Conservation (phyloP, 306 rosid species). For the Dalbergia cultrata region DNA sequence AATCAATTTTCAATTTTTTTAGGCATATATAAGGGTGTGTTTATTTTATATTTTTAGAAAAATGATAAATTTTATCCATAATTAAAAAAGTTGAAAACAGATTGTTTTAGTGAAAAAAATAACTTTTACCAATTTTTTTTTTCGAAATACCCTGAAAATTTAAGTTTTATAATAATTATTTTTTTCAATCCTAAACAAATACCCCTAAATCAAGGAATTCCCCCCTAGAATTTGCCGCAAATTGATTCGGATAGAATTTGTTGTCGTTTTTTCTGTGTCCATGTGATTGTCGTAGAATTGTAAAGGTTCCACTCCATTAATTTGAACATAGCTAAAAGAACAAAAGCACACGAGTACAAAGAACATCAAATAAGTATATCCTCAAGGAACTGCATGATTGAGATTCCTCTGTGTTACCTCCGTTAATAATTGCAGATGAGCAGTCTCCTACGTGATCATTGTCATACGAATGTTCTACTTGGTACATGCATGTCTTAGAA, state of each 20-base stretch:
- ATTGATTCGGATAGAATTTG: conserved; percentile 9
- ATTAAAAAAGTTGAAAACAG: too few species aligned
- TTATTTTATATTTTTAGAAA: too few species aligned
- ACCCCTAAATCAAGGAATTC: background rate
- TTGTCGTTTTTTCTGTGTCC: conserved; percentile 19
- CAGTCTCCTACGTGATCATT: conserved; percentile 8
- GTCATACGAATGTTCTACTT: conserved; percentile 27
- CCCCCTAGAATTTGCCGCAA: background rate
- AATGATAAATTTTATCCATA: too few species aligned
- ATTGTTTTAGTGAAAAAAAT: too few species aligned
- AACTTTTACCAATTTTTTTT: too few species aligned
- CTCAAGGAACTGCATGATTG: background rate
- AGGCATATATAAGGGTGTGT: too few species aligned
- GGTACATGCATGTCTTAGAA: background rate
- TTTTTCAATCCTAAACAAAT: too few species aligned
- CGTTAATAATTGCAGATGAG: background rate
- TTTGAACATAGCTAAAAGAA: conserved; percentile 17
- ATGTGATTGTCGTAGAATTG: background rate
- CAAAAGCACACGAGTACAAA: conserved; percentile 9
- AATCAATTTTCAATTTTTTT: too few species aligned
- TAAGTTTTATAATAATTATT: too few species aligned
- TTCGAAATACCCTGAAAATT: too few species aligned
- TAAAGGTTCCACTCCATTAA: background rate
- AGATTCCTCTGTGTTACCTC: background rate
- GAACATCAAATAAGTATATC: background rate